Conservation (phyloP, 345 rosid species). For the Camelina sativa region DNA sequence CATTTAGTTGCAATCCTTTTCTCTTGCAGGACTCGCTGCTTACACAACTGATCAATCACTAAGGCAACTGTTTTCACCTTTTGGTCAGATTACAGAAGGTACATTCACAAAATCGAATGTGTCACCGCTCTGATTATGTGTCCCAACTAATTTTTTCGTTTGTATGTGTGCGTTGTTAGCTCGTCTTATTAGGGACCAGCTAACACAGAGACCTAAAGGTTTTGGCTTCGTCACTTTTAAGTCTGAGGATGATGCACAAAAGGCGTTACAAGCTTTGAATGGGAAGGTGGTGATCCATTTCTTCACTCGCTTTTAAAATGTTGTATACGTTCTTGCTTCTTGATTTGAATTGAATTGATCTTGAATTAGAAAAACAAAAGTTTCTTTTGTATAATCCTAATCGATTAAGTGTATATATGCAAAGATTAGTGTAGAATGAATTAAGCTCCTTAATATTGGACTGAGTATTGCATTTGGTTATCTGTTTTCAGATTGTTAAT, state of each 20-base stretch:
- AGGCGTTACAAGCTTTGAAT: slow-evolving; percentile 65
- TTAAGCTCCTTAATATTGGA: background rate
- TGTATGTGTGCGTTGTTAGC: slow-evolving; percentile 45
- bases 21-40: slow-evolving; percentile 54
- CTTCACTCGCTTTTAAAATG: background rate
- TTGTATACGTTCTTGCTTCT: background rate
- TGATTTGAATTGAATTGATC: background rate
- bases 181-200: slow-evolving; percentile 52
- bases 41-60: slow-evolving; percentile 59
- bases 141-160: background rate
- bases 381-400: background rate
- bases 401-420: background rate
- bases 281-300: slow-evolving; percentile 53
- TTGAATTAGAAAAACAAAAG: background rate
- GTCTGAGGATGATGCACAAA: slow-evolving; percentile 58
- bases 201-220: slow-evolving; percentile 67
- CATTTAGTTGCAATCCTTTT: background rate
- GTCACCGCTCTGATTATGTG: background rate
- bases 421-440: background rate
- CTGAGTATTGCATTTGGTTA: slow-evolving; percentile 14
- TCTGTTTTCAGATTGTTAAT: slow-evolving; percentile 51
- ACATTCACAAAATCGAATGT: background rate
- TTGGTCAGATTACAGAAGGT: slow-evolving; percentile 67
- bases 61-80: slow-evolving; percentile 56
- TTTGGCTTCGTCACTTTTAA: slow-evolving; percentile 67